Evolutionary conservation across 1,139 yeast species (phyloP), one percentile per base, ranked within the genome.

Genomic region (Taphrina pruni): DNA sequence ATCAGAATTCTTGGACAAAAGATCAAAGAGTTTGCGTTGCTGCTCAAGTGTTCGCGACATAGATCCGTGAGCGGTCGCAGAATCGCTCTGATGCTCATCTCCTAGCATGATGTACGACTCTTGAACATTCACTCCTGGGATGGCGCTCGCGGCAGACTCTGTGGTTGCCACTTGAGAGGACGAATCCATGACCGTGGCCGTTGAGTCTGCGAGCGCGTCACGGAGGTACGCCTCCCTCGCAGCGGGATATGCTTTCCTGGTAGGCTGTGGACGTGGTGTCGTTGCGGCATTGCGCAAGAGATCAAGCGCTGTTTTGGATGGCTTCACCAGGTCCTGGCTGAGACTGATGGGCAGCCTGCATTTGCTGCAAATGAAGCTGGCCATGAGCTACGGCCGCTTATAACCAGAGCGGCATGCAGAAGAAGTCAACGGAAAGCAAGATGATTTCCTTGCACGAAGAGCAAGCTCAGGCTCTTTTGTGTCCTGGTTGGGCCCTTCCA

Each of bases 1-100:
- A 71, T 88, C 92, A 67, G 88, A 88, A 72, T 88, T 88, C 9
- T 87, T 87, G 38, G 85, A 87, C 73, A 86, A 82, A 1, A 90
- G 83, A 73, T 87, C 88, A 74, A 86, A 87, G 8, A 92, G 81
- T n/a, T 84, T 84, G 21, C 87, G 87, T 43, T 90, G 77, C 17
- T 85, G 78, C 55, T 79, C 79, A 20, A 84, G 76, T 52, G 83
- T 79, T 14, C 80, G 78, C 0, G 85, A 82, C 9, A 83, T 74
- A 2, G 81, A 48, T 39, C 51, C 65, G 12, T 51, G 55, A 14
- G 68, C 71, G 20, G 69, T 70, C 46, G 55, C 58, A 8, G 54
- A 38, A 38, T 68, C 71, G 6, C 73, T 65, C 11, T 7, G 38
- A 39, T 52, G 65, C 7, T 80, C 78, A 35, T 80, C 82, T 0